Conservation (phyloP, 1,139 yeast genomes). For the Meyerozyma smithsonii region DNA sequence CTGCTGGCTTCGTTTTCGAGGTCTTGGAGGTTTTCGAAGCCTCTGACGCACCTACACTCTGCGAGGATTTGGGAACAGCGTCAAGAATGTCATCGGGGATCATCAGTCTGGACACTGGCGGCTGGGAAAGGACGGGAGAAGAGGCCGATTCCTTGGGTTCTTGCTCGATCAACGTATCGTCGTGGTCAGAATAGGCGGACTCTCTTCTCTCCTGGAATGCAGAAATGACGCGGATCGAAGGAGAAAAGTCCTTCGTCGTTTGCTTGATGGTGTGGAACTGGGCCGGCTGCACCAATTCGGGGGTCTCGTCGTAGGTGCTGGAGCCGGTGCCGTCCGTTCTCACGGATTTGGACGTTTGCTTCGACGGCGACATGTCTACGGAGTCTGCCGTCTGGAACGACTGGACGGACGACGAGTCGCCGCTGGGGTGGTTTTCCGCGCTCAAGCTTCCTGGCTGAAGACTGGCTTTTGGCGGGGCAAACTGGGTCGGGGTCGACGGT, state of each 20-base stretch:
- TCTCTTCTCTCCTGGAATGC: conserved; percentile 7
- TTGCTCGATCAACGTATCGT: conserved; percentile 2
- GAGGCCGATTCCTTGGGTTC: not conserved
- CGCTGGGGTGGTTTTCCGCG: not conserved
- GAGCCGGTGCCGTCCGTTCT: conserved; percentile 10
- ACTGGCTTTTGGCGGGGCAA: conserved; percentile 11
- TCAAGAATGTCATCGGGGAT: conserved; percentile 1
- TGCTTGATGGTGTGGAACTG: conserved; percentile 16
- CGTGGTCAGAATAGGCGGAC: conserved; percentile 5
- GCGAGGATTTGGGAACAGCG: not conserved
- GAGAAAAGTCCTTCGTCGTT: conserved; percentile 8
- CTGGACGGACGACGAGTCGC: conserved; percentile 1
- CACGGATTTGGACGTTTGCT: not conserved
- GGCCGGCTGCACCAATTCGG: conserved; percentile 22
- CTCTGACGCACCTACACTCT: no score
- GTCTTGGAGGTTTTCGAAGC: not conserved
- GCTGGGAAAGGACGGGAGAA: not conserved
- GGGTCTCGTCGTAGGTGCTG: conserved; percentile 20
- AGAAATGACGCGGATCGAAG: conserved; percentile 2
- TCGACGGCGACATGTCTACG: conserved; percentile 1
- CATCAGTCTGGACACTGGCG: not conserved
- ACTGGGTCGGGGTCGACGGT: no score
- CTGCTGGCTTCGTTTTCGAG: not conserved
- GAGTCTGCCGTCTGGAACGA: conserved; percentile 1
- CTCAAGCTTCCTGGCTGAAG: conserved; percentile 12